Base-by-base conservation (phyloP, 2,329 filamentous ascomycete species). In the Exophiala bonariae region DNA sequence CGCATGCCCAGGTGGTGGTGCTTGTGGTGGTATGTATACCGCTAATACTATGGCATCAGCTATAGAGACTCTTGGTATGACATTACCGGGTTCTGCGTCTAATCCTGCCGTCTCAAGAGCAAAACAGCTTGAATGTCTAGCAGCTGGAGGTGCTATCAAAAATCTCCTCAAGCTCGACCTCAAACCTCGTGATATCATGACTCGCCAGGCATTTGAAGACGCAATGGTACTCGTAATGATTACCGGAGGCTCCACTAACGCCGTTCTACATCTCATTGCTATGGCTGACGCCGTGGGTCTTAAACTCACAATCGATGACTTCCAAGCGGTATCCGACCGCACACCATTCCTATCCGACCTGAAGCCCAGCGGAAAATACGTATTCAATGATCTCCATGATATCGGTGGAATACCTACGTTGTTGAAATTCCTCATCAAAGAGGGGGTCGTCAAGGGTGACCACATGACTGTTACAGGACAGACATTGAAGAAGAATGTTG, bases 11-110 rank as follows among this genome's bases (percentile, higher is more conserved):
- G 88, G 89, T 30, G 77, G 83, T 59, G 89, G 89, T 59, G 89
- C 89, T 10, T 95, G 89, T 61, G 89, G 89, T 66, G 89, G 89
- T 60, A 95, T 95, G 84, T 87, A 87, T 69, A 87, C 84, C 3
- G 84, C 84, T 45, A 87, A 87, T 70, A 87, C 84, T 39, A 86
- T 87, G 83, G 83, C 84, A n/a, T 81, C 80, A 8, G 83, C 84
- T 18, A 86, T 87, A 55, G 84, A 87, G 68, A 79, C 80, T 4
- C 79, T 88, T 70, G 84, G 84, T 45, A 85, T 92, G 79, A 87
- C 86, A 3, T 76, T 93, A n/a, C 86, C 88, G 3, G 87, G 87
- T 6, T 90, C 86, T 60, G 89, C 86, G 49, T 89, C 86, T 61
- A 87, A 82, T 66, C 87, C 87, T 14, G 88, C 88, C 39, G 86